Percentiles rank a stretch among this genome's conserved stretches.
These are phyloP conservation scores for Karstenula rhodostoma DNA, from an alignment of 2,329 filamentous ascomycete species.

Conservation along the genomic window DNA sequence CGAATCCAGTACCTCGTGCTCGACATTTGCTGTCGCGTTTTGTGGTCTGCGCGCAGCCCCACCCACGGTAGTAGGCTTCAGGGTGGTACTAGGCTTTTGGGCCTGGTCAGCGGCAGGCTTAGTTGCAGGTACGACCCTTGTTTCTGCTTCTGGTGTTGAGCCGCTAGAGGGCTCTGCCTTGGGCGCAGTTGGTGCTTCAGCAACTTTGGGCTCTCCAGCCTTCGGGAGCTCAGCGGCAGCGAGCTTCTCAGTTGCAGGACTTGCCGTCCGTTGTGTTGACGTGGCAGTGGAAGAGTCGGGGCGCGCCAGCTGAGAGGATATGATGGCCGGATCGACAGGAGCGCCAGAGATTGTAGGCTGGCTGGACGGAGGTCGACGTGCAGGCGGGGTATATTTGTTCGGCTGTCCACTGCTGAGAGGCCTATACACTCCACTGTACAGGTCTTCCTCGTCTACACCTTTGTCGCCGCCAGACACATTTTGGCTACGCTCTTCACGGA, in stretches of 20 bases:
- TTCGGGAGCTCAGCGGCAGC: slow-evolving; percentile 30
- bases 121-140: slow-evolving; percentile 26
- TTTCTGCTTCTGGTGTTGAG: slow-evolving; percentile 24
- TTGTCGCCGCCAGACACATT: slow-evolving; percentile 70
- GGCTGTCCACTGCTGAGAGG: slow-evolving; percentile 67
- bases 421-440: slow-evolving; percentile 92
- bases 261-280: slow-evolving; percentile 31
- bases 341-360: slow-evolving; percentile 78
- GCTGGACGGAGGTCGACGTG: slow-evolving; percentile 78
- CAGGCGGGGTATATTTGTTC: slow-evolving; percentile 90
- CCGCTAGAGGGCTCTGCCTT: slow-evolving; percentile 30
- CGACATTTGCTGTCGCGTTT: slow-evolving; percentile 68
- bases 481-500: slow-evolving; percentile 87
- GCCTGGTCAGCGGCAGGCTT: slow-evolving; percentile 34
- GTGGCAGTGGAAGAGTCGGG: slow-evolving; percentile 49
- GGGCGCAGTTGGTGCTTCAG: slow-evolving; percentile 19
- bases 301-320: slow-evolving; percentile 78
- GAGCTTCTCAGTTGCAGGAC: slow-evolving; percentile 32
- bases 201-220: slow-evolving; percentile 19
- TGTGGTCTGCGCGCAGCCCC: slow-evolving; percentile 48
- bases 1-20: slow-evolving; percentile 67
- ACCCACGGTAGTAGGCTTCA: slow-evolving; percentile 38
- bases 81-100: slow-evolving; percentile 38
- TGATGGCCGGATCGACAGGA: slow-evolving; percentile 87
- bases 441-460: slow-evolving; percentile 87